phyloP scores from a whole-genome alignment of 176 grass and related monocot species.

The Carex littledalei region DNA sequence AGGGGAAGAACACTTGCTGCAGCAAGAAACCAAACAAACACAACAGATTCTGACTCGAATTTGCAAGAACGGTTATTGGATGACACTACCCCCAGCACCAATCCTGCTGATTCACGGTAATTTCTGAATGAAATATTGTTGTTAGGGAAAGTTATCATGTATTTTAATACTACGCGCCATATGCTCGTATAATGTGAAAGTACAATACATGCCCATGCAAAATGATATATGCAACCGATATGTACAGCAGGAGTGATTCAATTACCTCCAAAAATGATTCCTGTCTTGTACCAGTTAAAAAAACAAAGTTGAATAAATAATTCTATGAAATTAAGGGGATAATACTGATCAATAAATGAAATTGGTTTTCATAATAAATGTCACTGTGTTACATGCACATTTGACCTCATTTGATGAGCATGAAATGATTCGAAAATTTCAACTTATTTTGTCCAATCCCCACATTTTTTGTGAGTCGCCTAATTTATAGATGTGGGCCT shows the following conservation, averaged over 20 bases:
- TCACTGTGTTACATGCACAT: background rate
- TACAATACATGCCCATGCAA: background rate
- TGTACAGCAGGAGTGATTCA: background rate
- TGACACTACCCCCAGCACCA: conserved; percentile 47
- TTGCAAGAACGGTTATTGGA: conserved; percentile 88
- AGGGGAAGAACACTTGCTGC: conserved; percentile 58
- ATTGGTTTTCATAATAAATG: background rate
- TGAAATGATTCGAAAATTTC: background rate
- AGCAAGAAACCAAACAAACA: conserved; percentile 40
- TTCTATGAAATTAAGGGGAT: background rate
- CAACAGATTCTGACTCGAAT: conserved; percentile 56
- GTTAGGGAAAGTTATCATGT: background rate
- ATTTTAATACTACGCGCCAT: background rate
- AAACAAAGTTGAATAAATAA: background rate
- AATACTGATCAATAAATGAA: background rate
- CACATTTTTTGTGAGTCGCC: background rate
- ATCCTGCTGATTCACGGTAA: conserved; percentile 55
- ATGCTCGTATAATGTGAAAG: background rate
- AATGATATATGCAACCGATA: background rate
- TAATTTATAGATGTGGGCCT: conserved; percentile 2
- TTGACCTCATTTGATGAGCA: background rate
- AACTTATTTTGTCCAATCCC: background rate
- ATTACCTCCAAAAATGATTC: background rate
- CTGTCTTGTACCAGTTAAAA: background rate
- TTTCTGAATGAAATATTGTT: conserved; percentile 23